These are phyloP conservation scores for Biscogniauxia mediterranea DNA, from an alignment of 2,329 filamentous ascomycete species.

Conservation along the genomic window DNA sequence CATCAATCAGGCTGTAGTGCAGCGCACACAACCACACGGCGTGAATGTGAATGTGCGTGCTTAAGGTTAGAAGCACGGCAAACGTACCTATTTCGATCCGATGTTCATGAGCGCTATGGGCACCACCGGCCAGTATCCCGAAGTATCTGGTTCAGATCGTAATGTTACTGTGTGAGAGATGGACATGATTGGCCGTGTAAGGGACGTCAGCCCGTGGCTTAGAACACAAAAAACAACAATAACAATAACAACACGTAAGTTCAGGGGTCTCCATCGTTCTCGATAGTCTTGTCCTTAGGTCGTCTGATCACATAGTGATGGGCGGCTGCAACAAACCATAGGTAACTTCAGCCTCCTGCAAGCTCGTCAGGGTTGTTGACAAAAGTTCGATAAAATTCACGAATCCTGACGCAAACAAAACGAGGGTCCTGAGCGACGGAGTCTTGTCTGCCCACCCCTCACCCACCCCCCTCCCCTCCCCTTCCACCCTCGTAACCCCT, in stretches of 20 bases:
- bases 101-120: slow-evolving; percentile 1
- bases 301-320: slow-evolving; percentile 2
- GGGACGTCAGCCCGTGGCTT: neutral
- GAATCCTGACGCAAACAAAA: neutral
- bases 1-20: neutral
- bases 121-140: neutral
- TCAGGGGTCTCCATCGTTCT: slow-evolving; percentile 16
- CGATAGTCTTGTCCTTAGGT: slow-evolving; percentile 7
- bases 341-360: slow-evolving; percentile 1
- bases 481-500: neutral
- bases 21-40: neutral
- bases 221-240: neutral
- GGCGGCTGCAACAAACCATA: neutral
- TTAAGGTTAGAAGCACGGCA: neutral
- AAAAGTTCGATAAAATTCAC: neutral
- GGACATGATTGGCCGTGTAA: neutral
- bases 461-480: too few relatives aligned
- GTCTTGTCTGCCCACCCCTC: too few relatives aligned
- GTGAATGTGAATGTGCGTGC: neutral
- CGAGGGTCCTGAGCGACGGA: neutral
- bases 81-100: slow-evolving; percentile 1
- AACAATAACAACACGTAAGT: slow-evolving; percentile 3
- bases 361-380: neutral
- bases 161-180: neutral
- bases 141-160: slow-evolving; percentile 1